Evolutionary conservation across 2,329 filamentous ascomycete species (phyloP).

Genomic region (Colletotrichum tropicale): DNA sequence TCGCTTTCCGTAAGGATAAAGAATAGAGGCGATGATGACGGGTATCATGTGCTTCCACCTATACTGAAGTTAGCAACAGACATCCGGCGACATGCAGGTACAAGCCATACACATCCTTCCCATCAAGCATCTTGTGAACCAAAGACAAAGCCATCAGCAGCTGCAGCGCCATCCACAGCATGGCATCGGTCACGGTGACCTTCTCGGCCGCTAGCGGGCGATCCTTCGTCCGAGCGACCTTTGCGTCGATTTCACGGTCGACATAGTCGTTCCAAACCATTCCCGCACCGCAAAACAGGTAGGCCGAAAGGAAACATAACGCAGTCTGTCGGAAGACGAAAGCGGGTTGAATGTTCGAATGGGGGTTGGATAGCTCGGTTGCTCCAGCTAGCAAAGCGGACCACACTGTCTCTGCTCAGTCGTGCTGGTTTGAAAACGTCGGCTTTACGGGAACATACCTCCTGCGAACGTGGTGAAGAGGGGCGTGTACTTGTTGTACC

Average conservation of each 20-base stretch:
- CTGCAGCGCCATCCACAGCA: slow-evolving; percentile 17
- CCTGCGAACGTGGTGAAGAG: slow-evolving; percentile 17
- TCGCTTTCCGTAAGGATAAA: slow-evolving; percentile 27
- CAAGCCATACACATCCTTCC: slow-evolving; percentile 11
- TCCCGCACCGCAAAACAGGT: slow-evolving; percentile 30
- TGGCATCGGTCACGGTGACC: slow-evolving; percentile 26
- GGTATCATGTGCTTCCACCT: slow-evolving; percentile 26
- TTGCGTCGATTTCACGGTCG: slow-evolving; percentile 30
- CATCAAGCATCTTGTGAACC: slow-evolving; percentile 11
- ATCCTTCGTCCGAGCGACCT: slow-evolving; percentile 31
- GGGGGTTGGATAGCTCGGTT: slow-evolving; percentile 1
- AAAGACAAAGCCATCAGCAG: slow-evolving; percentile 7
- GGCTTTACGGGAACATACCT: neutral
- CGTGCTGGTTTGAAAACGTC: neutral
- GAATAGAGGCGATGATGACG: slow-evolving; percentile 20
- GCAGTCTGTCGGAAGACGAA: slow-evolving; percentile 26
- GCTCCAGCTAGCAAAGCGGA: slow-evolving; percentile 14
- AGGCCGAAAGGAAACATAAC: slow-evolving; percentile 25
- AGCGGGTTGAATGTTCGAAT: neutral
- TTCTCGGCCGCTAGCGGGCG: slow-evolving; percentile 27
- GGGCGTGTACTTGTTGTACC: slow-evolving; percentile 17
- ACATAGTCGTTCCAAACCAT: slow-evolving; percentile 35
- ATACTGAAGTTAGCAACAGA: neutral
- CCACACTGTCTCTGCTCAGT: slow-evolving; percentile 11
- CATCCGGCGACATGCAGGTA: neutral